Evolutionary conservation across 2,329 filamentous ascomycete species (phyloP), one percentile per base, ranked within the genome.

Genomic region (Aureobasidium sp.): DNA sequence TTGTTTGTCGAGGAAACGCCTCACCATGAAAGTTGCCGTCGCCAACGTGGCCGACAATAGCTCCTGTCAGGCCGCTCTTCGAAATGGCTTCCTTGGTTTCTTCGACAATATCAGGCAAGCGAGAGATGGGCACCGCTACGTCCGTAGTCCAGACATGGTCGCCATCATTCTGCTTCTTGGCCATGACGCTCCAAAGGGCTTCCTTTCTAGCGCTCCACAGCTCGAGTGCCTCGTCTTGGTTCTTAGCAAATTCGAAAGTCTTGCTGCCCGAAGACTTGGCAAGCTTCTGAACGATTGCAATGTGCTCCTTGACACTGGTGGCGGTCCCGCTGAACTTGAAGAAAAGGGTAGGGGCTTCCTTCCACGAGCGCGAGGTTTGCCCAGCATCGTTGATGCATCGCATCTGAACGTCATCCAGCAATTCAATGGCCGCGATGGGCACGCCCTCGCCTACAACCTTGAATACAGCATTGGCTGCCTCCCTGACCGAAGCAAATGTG

Each of bases 321-420:
- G 83, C 79, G 0, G 86, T 89, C 9, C 88, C 88, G 0, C 84
- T 80, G 68, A 90, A 90, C 75, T 90, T 90, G 76, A 91, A 84
- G 69, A 91, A 91, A 1, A 91, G 76, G 0, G 88, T 91, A 0
- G 88, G 86, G 0, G 77, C 76, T 69, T 90, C 87, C 62, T 82
- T 82, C 88, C 88, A 91, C 40, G 76, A 77, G 27, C 85, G 83
- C 39, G 80, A 80, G 0, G 84, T 85, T 70, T 79, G 81, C 29
- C 87, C 86, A 0, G 85, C 83, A 31, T 82, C 78, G 75, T 90
- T 90, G 67, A 90, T 83, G 47, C 87, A 84, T 56, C 78, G 74
- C 87, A 97, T 97, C 77, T 96, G 91, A 62, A 91, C 87, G 71
- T 96, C 91, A 75, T 97, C 92, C 31, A 97, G 79, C 62, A 97